phyloP scores from a whole-genome alignment of 1,284 basidiomycete genomes.

The Tilletia horrida region DNA sequence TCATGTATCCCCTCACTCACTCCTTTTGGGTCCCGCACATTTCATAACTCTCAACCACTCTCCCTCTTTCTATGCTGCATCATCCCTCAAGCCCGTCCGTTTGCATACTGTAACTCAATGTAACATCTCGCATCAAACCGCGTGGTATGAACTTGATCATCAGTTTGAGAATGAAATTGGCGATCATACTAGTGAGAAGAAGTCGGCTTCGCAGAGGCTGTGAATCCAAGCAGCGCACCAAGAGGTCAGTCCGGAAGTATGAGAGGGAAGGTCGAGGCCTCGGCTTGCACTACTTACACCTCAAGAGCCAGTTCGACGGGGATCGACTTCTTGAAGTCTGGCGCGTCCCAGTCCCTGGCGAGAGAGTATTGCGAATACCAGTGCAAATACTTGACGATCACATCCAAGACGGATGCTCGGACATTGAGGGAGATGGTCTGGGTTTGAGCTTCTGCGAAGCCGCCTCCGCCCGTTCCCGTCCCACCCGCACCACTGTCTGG shows the following conservation, averaged over 20 bases:
- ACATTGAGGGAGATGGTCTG: constrained; percentile 15
- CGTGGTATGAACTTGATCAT: too few species aligned
- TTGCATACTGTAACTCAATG: too few species aligned
- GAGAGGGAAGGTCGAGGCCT: neutral
- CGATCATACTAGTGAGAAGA: constrained; percentile 10
- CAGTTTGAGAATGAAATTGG: too few species aligned
- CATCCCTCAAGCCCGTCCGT: too few species aligned
- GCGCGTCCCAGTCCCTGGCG: constrained; percentile 14
- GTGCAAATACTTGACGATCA: constrained; percentile 16
- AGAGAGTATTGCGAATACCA: constrained; percentile 15
- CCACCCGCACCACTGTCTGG: neutral
- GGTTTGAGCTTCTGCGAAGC: constrained; percentile 13
- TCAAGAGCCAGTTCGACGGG: constrained; percentile 11
- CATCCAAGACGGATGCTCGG: constrained; percentile 7
- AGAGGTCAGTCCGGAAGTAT: neutral
- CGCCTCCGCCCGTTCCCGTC: neutral
- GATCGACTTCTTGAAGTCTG: constrained; percentile 16
- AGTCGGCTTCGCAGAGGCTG: constrained; percentile 15
- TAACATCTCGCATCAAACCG: too few species aligned
- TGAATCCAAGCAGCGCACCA: neutral
- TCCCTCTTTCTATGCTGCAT: too few species aligned
- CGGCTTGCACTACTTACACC: neutral
- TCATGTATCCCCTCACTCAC: neutral
- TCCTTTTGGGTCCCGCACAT: neutral
- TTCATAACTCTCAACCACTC: too few species aligned